These are phyloP conservation scores for Globisporangium paddicum DNA, from an alignment of 352 stramenopile species.

Conservation along the genomic window DNA sequence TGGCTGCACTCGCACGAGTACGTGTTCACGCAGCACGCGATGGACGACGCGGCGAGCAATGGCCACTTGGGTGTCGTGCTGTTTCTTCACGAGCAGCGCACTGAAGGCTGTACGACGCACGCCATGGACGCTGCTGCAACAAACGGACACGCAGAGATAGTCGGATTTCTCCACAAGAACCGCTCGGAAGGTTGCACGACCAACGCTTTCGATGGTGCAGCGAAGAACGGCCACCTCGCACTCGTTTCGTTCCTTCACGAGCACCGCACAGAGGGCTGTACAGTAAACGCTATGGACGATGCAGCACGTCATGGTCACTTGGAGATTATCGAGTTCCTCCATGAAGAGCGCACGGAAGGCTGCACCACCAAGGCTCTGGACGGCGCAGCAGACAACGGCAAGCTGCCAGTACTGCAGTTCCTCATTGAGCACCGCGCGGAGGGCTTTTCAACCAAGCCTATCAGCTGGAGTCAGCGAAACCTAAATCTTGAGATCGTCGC, in stretches of 20 bases:
- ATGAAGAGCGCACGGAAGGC: slow-evolving; percentile 2
- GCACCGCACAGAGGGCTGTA: slow-evolving; percentile 1
- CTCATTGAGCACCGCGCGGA: slow-evolving; percentile 4
- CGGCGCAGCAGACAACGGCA: slow-evolving; percentile 7
- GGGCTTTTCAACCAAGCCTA: slow-evolving; percentile 9
- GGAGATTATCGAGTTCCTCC: slow-evolving; percentile 3
- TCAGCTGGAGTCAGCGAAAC: slow-evolving; percentile 12
- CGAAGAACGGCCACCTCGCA: slow-evolving; percentile 3
- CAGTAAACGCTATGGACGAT: slow-evolving; percentile 8
- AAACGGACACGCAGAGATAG: neutral
- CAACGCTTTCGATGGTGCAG: slow-evolving; percentile 5
- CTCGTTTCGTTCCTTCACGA: slow-evolving; percentile 8
- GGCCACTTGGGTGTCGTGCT: slow-evolving; percentile 1
- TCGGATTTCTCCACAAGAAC: slow-evolving; percentile 5
- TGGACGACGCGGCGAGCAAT: slow-evolving; percentile 9
- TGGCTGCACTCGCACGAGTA: slow-evolving; percentile 10
- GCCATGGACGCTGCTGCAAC: slow-evolving; percentile 8
- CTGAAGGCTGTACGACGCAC: neutral
- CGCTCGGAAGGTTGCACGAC: slow-evolving; percentile 5
- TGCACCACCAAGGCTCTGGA: slow-evolving; percentile 10
- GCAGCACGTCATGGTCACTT: slow-evolving; percentile 6
- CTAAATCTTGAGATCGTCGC: slow-evolving; percentile 1
- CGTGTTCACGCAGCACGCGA: slow-evolving; percentile 1
- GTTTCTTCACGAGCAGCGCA: slow-evolving; percentile 4
- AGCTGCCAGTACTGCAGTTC: slow-evolving; percentile 4